Conservation (phyloP, 2,329 filamentous ascomycete genomes). For the Clarireedia hainanense region DNA sequence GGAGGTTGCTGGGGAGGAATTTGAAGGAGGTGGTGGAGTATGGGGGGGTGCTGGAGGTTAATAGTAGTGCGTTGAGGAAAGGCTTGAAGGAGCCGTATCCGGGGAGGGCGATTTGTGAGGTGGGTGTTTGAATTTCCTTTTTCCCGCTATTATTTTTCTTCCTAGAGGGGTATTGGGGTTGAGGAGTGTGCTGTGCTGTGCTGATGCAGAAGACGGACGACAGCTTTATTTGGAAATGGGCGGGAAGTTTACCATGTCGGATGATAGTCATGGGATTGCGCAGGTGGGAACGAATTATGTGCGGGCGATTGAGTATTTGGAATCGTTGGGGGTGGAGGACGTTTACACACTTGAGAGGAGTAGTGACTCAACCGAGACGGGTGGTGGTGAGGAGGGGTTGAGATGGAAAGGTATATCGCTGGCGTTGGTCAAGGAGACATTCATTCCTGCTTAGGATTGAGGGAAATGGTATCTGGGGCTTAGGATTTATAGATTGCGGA, state of each 20-base stretch:
- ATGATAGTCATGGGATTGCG: constrained; percentile 85
- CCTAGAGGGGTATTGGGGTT: not conserved
- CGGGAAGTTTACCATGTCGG: constrained; percentile 82
- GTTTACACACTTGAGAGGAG: constrained; percentile 36
- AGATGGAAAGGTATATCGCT: constrained; percentile 14
- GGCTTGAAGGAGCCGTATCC: constrained; percentile 90
- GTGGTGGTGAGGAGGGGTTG: not conserved
- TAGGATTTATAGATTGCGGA: too few species aligned
- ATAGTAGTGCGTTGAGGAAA: constrained; percentile 80
- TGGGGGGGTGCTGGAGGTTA: constrained; percentile 81
- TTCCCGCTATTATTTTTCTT: not conserved
- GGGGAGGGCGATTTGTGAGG: constrained; percentile 64
- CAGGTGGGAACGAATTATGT: constrained; percentile 84
- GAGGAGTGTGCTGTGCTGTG: not conserved
- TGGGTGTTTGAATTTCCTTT: not conserved
- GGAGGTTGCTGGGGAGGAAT: constrained; percentile 68
- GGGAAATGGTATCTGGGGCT: too few species aligned
- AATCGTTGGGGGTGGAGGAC: constrained; percentile 53
- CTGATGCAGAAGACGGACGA: not conserved
- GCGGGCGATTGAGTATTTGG: constrained; percentile 62
- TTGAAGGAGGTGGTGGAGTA: constrained; percentile 62
- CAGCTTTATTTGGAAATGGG: constrained; percentile 59
- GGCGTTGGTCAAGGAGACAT: constrained; percentile 18
- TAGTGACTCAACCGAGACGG: not conserved
- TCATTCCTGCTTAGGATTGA: constrained; percentile 5